Percentiles rank a stretch among this genome's conserved stretches.
phyloP scores from a whole-genome alignment of 192 early-diverging fungal genomes.

The Phlyctochytrium planicorne region DNA sequence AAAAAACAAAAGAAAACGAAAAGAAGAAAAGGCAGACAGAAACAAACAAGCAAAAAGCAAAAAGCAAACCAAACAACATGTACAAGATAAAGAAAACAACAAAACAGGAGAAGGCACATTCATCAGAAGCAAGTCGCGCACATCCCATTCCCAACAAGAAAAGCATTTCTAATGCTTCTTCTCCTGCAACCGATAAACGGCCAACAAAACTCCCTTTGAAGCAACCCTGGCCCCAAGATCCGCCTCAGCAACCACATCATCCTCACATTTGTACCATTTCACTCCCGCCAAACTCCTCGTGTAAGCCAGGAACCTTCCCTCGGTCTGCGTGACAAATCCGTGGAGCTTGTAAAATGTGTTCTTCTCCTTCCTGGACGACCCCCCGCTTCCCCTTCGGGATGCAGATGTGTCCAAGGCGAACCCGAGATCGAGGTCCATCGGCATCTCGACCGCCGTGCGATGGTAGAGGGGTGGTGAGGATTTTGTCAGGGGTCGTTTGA shows the following conservation, averaged over 20 bases:
- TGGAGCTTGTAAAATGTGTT: slow-evolving; percentile 43
- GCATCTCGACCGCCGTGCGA: slow-evolving; percentile 37
- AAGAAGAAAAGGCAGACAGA: no score
- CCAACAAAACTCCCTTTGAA: slow-evolving; percentile 33
- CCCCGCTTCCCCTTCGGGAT: background rate
- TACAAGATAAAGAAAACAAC: no score
- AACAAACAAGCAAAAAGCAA: no score
- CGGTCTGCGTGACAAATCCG: slow-evolving; percentile 47
- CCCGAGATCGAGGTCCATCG: slow-evolving; percentile 41
- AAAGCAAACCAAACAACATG: no score
- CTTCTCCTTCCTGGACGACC: slow-evolving; percentile 6
- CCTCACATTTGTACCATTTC: slow-evolving; percentile 39
- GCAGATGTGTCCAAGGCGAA: slow-evolving; percentile 13
- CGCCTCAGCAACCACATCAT: slow-evolving; percentile 28
- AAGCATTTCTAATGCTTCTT: slow-evolving; percentile 1
- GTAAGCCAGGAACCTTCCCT: slow-evolving; percentile 43
- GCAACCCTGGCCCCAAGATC: slow-evolving; percentile 40
- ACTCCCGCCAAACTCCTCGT: slow-evolving; percentile 24
- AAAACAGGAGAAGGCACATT: no score
- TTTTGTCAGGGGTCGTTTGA: slow-evolving; percentile 26
- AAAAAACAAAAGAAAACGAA: no score
- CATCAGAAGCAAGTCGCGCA: no score
- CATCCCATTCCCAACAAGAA: no score
- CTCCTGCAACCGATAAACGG: slow-evolving; percentile 27
- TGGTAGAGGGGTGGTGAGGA: slow-evolving; percentile 12